Conservation (phyloP, 495 filamentous ascomycete species). For the Xylaria venustula region DNA sequence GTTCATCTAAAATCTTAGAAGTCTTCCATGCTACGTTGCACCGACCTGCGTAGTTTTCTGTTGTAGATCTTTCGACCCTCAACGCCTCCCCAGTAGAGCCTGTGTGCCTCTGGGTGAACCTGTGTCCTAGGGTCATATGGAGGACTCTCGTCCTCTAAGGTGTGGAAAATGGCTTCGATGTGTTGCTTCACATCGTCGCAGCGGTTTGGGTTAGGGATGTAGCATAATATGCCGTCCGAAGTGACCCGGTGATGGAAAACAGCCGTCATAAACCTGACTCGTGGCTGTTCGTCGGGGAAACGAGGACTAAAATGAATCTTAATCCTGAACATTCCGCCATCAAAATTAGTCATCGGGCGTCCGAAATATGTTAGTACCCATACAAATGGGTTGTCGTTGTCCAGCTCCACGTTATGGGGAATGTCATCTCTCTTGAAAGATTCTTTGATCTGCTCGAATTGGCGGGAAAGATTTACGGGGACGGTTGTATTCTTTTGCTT, state of each 20-base stretch:
- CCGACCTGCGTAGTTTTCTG: constrained; percentile 66
- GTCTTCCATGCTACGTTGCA: constrained; percentile 55
- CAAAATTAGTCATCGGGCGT: constrained; percentile 87
- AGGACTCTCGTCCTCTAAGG: constrained; percentile 82
- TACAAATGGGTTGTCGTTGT: constrained; percentile 68
- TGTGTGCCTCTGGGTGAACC: constrained; percentile 83
- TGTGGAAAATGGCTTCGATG: constrained; percentile 78
- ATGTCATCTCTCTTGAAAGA: constrained; percentile 65
- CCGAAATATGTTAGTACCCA: constrained; percentile 80
- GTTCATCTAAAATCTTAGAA: constrained; percentile 17
- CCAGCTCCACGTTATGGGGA: constrained; percentile 71
- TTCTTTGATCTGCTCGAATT: constrained; percentile 80
- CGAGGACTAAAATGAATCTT: constrained; percentile 79
- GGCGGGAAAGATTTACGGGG: constrained; percentile 75
- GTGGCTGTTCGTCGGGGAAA: constrained; percentile 89
- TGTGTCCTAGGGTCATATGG: constrained; percentile 88
- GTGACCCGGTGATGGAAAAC: constrained; percentile 91
- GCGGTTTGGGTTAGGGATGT: constrained; percentile 60
- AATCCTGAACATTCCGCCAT: constrained; percentile 86
- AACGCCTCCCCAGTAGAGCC: constrained; percentile 79
- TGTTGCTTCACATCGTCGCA: constrained; percentile 80
- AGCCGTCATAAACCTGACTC: constrained; percentile 74
- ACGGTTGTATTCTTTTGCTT: constrained; percentile 68
- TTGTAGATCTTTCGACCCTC: constrained; percentile 83
- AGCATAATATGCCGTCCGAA: constrained; percentile 75